Evolutionary conservation across 2,329 filamentous ascomycete species (phyloP).

Genomic region (Emmonsiellopsis sp.): DNA sequence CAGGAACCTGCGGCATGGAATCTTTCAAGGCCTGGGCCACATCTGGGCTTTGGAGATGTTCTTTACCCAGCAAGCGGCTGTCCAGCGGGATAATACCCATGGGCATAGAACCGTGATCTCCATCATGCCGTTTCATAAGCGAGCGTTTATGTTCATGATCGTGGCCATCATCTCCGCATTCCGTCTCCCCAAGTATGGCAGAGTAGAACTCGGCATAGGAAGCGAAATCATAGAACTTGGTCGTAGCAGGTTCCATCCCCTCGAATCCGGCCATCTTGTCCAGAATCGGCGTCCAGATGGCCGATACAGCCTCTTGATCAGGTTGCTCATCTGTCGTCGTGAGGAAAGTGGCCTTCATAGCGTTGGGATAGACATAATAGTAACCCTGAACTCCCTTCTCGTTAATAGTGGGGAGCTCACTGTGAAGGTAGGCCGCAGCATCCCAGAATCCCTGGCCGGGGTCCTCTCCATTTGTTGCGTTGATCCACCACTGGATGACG

Average conservation of each 20-base stretch:
- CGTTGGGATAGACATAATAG: constrained; percentile 9
- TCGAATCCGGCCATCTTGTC: background rate
- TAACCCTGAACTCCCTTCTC: constrained; percentile 10
- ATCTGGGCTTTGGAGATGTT: constrained; percentile 5
- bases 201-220: background rate
- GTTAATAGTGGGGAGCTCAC: constrained; percentile 7
- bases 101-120: background rate
- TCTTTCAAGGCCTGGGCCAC: constrained; percentile 1
- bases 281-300: constrained; percentile 1
- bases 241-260: background rate
- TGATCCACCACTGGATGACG: constrained; percentile 4
- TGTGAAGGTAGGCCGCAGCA: constrained; percentile 9
- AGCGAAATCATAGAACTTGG: background rate
- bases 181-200: background rate
- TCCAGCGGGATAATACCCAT: constrained; percentile 3
- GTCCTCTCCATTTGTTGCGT: constrained; percentile 6
- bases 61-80: background rate
- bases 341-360: constrained; percentile 2
- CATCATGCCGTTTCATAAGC: background rate
- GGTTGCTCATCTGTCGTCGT: background rate
- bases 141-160: background rate
- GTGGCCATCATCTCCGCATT: background rate
- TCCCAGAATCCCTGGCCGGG: constrained; percentile 8
- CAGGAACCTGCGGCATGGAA: constrained; percentile 1
- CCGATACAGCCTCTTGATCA: background rate